These are phyloP conservation scores for Populus hybrid DNA, from an alignment of 441 rosid genomes.

Conservation along the genomic window DNA sequence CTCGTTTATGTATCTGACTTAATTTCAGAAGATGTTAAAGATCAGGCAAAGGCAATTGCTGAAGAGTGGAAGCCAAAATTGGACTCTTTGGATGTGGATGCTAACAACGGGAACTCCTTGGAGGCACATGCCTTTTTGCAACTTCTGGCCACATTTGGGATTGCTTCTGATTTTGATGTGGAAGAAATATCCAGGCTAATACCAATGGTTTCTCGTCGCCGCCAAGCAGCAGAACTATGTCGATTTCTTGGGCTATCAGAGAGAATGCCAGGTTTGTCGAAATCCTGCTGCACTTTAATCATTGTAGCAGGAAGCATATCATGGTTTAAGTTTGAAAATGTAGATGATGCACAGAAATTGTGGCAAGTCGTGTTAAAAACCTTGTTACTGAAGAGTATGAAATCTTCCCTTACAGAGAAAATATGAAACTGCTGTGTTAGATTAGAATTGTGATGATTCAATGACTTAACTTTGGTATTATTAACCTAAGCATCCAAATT, in stretches of 20 bases:
- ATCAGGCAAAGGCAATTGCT: slow-evolving; percentile 72
- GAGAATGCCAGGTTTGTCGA: slow-evolving; percentile 82
- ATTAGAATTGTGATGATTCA: background rate
- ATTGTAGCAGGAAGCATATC: background rate
- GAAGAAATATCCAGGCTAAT: slow-evolving; percentile 67
- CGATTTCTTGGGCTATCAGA: slow-evolving; percentile 80
- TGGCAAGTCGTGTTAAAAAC: background rate
- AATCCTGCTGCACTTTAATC: background rate
- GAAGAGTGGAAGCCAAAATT: slow-evolving; percentile 84
- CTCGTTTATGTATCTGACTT: slow-evolving; percentile 42
- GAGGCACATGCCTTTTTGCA: slow-evolving; percentile 99
- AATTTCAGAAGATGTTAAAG: slow-evolving; percentile 60
- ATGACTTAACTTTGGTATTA: background rate
- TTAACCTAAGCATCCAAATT: background rate
- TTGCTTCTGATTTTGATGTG: slow-evolving; percentile 72
- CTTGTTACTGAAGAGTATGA: background rate
- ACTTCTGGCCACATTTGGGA: slow-evolving; percentile 78
- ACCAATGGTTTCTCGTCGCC: slow-evolving; percentile 98
- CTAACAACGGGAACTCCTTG: slow-evolving; percentile 91
- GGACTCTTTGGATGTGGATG: slow-evolving; percentile 71
- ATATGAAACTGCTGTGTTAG: background rate
- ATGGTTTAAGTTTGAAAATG: background rate
- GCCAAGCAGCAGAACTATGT: slow-evolving; percentile 89
- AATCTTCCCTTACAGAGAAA: background rate
- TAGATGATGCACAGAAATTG: background rate